Conservation (phyloP, 305 asterid species). For the Fraxinus nigra region DNA sequence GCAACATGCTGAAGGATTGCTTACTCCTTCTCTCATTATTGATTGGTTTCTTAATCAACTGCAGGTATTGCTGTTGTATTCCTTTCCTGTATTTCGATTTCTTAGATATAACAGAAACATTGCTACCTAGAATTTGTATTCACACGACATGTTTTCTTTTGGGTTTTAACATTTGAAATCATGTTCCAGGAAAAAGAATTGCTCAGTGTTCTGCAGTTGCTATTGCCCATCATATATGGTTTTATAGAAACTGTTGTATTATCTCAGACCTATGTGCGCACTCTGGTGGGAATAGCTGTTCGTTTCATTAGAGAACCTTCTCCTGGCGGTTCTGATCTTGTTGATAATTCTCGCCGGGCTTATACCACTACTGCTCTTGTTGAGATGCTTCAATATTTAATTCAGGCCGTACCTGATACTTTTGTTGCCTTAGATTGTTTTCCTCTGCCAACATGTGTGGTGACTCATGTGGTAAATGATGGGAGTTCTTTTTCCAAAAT, state of each 20-base stretch:
- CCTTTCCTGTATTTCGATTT: background rate
- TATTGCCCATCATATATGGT: conserved; percentile 91
- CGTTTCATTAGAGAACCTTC: conserved; percentile 87
- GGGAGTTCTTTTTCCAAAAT: conserved; percentile 66
- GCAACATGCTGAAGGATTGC: conserved; percentile 94
- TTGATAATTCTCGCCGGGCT: conserved; percentile 89
- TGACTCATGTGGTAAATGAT: conserved; percentile 58
- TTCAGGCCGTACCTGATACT: conserved; percentile 91
- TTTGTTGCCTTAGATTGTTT: conserved; percentile 94
- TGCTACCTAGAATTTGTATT: background rate
- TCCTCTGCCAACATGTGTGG: conserved; percentile 76
- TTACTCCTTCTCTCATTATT: conserved; percentile 79
- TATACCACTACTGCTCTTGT: conserved; percentile 88
- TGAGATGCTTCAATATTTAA: conserved; percentile 93
- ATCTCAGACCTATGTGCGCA: conserved; percentile 85
- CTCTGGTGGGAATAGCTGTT: conserved; percentile 67
- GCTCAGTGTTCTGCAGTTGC: conserved; percentile 81
- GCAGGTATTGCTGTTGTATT: conserved; percentile 56
- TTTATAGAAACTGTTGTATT: conserved; percentile 79
- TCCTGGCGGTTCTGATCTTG: conserved; percentile 98
- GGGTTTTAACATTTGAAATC: conserved; percentile 28
- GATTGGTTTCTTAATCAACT: conserved; percentile 98
- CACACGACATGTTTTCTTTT: background rate
- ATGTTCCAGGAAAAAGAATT: conserved; percentile 76
- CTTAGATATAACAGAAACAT: background rate